Percentiles rank a stretch among this genome's conserved stretches.
Evolutionary conservation across 257 asterid genomes (phyloP).

Genomic region (Catharanthus roseus): DNA sequence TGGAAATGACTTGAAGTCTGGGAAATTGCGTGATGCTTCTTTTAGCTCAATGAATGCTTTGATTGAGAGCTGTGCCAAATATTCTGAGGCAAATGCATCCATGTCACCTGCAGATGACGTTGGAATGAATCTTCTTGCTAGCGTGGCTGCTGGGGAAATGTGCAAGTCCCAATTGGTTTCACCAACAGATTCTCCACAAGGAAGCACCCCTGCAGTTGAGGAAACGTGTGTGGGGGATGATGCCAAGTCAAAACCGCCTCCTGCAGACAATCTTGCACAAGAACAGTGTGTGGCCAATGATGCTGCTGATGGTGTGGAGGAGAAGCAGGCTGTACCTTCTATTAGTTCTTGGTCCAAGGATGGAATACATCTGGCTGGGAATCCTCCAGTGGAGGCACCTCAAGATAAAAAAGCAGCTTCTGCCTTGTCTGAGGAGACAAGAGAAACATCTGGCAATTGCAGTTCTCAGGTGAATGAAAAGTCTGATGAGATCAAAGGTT

Average conservation of each 20-base stretch:
- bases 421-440: conserved; percentile 30
- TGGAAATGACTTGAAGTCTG: conserved; percentile 24
- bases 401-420: conserved; percentile 20
- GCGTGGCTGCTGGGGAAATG: conserved; percentile 60
- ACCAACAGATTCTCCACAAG: conserved; percentile 32
- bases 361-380: conserved; percentile 22
- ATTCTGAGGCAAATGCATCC: conserved; percentile 42
- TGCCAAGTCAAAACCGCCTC: conserved; percentile 28
- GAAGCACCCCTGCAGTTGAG: conserved; percentile 27
- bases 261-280: conserved; percentile 12
- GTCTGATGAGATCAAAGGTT: conserved; percentile 20
- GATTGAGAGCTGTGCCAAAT: conserved; percentile 54
- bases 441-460: conserved; percentile 22
- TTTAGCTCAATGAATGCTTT: conserved; percentile 59
- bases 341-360: conserved; percentile 29
- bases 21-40: conserved; percentile 26
- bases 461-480: conserved; percentile 26
- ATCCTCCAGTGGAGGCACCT: conserved; percentile 16
- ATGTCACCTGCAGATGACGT: conserved; percentile 43
- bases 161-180: conserved; percentile 37
- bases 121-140: conserved; percentile 64
- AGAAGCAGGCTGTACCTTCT: conserved; percentile 25
- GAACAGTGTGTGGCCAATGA: background rate
- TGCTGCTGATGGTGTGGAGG: conserved; percentile 23
- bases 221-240: conserved; percentile 43